Conservation (phyloP, 768 basidiomycete genomes). For the Psilocybe cubensis region DNA sequence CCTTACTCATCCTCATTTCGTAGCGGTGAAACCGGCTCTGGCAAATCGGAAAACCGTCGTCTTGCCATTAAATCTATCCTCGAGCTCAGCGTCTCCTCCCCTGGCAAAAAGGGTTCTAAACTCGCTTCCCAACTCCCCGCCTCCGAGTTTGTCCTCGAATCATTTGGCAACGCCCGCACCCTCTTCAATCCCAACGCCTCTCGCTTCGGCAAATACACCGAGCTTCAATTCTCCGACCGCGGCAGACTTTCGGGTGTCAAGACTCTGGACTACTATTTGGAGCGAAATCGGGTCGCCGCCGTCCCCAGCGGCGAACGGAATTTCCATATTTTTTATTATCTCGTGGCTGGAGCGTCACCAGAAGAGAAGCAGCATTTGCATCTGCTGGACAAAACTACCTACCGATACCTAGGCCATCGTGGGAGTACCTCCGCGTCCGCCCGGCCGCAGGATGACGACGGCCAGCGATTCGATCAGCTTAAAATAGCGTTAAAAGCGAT, state of each 20-base stretch:
- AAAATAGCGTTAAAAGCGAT: slow-evolving; percentile 93
- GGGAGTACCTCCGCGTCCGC: slow-evolving; percentile 44
- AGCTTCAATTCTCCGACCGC: slow-evolving; percentile 94
- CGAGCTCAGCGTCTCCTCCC: slow-evolving; percentile 86
- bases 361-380: slow-evolving; percentile 92
- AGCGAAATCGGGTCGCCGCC: slow-evolving; percentile 86
- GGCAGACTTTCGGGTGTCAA: slow-evolving; percentile 90
- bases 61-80: slow-evolving; percentile 91
- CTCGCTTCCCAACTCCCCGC: slow-evolving; percentile 86
- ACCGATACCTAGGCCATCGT: slow-evolving; percentile 85
- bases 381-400: slow-evolving; percentile 78
- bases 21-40: slow-evolving; percentile 91
- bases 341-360: slow-evolving; percentile 85
- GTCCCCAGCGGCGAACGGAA: slow-evolving; percentile 92
- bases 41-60: slow-evolving; percentile 90
- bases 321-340: slow-evolving; percentile 98
- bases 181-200: slow-evolving; percentile 95
- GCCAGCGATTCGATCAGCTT: slow-evolving; percentile 88
- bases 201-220: slow-evolving; percentile 97
- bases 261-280: slow-evolving; percentile 96
- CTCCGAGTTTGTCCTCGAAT: slow-evolving; percentile 93
- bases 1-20: neutral
- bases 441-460: slow-evolving; percentile 74
- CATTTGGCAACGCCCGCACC: slow-evolving; percentile 92
- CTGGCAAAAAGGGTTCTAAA: slow-evolving; percentile 94